These are phyloP conservation scores for Orychophragmus violaceus DNA, from an alignment of 345 rosid genomes.

Conservation along the genomic window DNA sequence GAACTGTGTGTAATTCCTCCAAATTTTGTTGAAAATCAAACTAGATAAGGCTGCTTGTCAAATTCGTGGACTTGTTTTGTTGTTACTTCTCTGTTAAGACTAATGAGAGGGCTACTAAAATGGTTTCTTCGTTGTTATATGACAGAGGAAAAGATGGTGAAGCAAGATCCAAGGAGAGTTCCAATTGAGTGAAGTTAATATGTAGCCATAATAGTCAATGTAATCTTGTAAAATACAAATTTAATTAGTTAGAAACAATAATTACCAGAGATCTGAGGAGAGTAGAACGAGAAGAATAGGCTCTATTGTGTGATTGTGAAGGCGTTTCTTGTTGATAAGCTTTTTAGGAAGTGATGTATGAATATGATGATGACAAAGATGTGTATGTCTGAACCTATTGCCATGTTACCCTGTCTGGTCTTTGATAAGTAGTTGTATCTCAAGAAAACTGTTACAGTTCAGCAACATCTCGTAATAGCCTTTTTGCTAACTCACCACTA, in stretches of 20 bases:
- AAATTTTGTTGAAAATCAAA: background rate
- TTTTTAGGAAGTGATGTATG: conserved; percentile 30
- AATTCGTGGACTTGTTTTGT: background rate
- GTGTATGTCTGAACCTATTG: conserved; percentile 14
- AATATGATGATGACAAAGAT: conserved; percentile 24
- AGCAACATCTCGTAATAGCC: background rate
- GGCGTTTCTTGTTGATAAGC: conserved; percentile 14
- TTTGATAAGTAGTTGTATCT: conserved; percentile 2
- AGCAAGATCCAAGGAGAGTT: conserved; percentile 22
- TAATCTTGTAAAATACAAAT: background rate
- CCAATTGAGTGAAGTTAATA: conserved; percentile 2
- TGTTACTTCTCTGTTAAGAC: background rate
- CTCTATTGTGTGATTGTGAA: background rate
- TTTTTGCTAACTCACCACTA: background rate
- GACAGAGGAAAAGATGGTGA: conserved; percentile 7
- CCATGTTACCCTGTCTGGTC: conserved; percentile 26
- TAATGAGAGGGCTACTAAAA: background rate
- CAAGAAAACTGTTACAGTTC: background rate
- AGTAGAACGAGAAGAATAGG: background rate
- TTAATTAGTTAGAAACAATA: background rate
- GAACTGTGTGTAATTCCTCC: background rate
- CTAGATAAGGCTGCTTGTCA: background rate
- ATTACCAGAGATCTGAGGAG: background rate
- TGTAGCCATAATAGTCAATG: background rate
- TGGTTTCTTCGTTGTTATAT: background rate